Percentiles rank a stretch among this genome's conserved stretches.
Evolutionary conservation across 768 basidiomycete genomes (phyloP).

Genomic region (Boletus tomentosulus): DNA sequence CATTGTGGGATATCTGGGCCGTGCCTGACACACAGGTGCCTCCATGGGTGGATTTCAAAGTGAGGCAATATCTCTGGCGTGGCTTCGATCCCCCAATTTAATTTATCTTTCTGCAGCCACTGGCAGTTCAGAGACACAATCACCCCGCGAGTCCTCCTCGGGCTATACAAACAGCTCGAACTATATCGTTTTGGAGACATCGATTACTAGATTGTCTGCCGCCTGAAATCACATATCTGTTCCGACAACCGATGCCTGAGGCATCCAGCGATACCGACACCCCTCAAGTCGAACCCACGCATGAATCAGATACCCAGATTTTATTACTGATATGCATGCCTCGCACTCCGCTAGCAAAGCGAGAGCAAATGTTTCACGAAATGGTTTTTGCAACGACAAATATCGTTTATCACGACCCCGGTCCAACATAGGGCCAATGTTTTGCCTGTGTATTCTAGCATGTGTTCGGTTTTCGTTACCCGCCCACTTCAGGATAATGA

Average conservation of each 20-base stretch:
- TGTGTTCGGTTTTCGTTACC: slow-evolving; percentile 11
- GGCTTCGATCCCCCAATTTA: slow-evolving; percentile 1
- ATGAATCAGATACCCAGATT: slow-evolving; percentile 24
- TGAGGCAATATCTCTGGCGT: slow-evolving; percentile 21
- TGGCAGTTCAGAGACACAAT: slow-evolving; percentile 16
- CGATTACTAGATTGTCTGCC: slow-evolving; percentile 15
- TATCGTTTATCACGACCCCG: slow-evolving; percentile 11
- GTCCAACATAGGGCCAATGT: slow-evolving; percentile 8
- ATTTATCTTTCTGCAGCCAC: slow-evolving; percentile 15
- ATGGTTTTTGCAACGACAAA: slow-evolving; percentile 26
- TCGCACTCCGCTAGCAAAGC: slow-evolving; percentile 2
- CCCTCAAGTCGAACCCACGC: slow-evolving; percentile 2
- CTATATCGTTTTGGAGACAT: slow-evolving; percentile 20
- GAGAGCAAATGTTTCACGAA: slow-evolving; percentile 14
- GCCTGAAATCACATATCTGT: slow-evolving; percentile 27
- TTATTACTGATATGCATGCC: slow-evolving; percentile 30
- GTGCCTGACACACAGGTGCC: slow-evolving; percentile 1
- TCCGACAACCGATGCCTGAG: slow-evolving; percentile 16
- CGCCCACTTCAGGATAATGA: slow-evolving; percentile 1
- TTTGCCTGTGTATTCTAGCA: slow-evolving; percentile 3
- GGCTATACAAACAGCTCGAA: slow-evolving; percentile 4
- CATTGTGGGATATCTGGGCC: slow-evolving; percentile 23
- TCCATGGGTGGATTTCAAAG: slow-evolving; percentile 19
- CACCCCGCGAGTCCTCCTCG: neutral
- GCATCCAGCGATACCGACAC: neutral